Evolutionary conservation across 306 rosid genomes (phyloP).

Genomic region (Dryas octopetala): DNA sequence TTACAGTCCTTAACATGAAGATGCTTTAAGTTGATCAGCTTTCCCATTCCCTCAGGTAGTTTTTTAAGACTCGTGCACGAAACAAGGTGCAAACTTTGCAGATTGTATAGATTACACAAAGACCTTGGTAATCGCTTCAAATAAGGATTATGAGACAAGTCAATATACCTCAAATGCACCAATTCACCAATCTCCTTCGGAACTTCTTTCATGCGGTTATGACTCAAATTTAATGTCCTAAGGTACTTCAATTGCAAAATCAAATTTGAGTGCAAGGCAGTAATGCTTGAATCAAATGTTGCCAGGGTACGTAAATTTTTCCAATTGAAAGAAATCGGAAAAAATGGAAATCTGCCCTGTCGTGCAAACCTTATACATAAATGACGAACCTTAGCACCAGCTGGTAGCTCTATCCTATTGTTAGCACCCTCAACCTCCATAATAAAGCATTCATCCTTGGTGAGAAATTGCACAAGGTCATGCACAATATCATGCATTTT

Average conservation of each 20-base stretch:
- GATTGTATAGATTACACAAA: neutral
- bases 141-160: neutral
- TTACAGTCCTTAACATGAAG: neutral
- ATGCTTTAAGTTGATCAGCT: slow-evolving; percentile 1
- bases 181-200: neutral
- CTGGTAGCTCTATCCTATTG: too few relatives aligned
- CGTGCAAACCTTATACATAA: neutral
- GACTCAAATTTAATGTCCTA: neutral
- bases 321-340: neutral
- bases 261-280: accelerated
- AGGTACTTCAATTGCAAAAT: neutral
- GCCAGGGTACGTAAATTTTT: neutral
- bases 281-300: accelerated
- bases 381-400: neutral
- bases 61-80: accelerated
- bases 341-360: accelerated
- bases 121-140: neutral
- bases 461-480: neutral
- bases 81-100: neutral
- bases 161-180: neutral
- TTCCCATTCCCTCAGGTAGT: slow-evolving; percentile 7
- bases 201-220: accelerated
- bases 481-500: slow-evolving; percentile 1
- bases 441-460: neutral
- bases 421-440: neutral